Conservation (phyloP, 1,284 basidiomycete genomes). For the Trichosporon asahii region DNA sequence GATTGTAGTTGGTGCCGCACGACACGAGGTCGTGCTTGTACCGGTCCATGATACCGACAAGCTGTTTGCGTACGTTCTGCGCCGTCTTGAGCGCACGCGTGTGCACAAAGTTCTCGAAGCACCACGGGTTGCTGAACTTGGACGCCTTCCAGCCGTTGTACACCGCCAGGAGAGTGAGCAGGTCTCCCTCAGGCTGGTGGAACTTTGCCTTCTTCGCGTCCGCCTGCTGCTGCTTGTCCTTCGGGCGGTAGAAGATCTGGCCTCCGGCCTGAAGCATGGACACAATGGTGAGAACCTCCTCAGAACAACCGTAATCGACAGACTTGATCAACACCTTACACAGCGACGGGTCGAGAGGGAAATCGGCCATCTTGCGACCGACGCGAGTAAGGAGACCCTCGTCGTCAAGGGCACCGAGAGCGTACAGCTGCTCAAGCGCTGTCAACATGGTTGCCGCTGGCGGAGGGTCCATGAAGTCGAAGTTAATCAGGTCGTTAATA, state of each 20-base stretch:
- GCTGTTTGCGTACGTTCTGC: conserved; percentile 94
- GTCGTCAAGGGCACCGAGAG: conserved; percentile 91
- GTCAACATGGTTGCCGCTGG: conserved; percentile 87
- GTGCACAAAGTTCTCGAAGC: conserved; percentile 96
- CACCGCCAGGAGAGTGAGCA: conserved; percentile 89
- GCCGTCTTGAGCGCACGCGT: conserved; percentile 95
- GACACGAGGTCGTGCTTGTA: conserved; percentile 87
- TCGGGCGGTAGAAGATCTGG: conserved; percentile 94
- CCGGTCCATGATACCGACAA: conserved; percentile 97
- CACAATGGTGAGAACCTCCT: conserved; percentile 94
- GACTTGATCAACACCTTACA: conserved; percentile 99
- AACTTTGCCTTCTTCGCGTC: conserved; percentile 55
- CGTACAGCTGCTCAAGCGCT: conserved; percentile 89
- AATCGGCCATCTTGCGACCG: conserved; percentile 98
- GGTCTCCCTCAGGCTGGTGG: conserved; percentile 84
- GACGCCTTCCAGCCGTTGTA: conserved; percentile 98
- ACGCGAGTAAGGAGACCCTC: conserved; percentile 91
- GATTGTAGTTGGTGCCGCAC: conserved; percentile 85
- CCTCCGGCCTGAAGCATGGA: conserved; percentile 93
- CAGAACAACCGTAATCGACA: conserved; percentile 92
- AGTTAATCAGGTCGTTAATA: conserved; percentile 94
- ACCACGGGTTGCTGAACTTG: conserved; percentile 95
- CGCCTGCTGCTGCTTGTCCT: conserved; percentile 98
- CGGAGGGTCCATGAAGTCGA: conserved; percentile 99
- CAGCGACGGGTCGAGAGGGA: conserved; percentile 93